Conservation (phyloP, 2,329 filamentous ascomycete species). For the Lachnellula hyalina region DNA sequence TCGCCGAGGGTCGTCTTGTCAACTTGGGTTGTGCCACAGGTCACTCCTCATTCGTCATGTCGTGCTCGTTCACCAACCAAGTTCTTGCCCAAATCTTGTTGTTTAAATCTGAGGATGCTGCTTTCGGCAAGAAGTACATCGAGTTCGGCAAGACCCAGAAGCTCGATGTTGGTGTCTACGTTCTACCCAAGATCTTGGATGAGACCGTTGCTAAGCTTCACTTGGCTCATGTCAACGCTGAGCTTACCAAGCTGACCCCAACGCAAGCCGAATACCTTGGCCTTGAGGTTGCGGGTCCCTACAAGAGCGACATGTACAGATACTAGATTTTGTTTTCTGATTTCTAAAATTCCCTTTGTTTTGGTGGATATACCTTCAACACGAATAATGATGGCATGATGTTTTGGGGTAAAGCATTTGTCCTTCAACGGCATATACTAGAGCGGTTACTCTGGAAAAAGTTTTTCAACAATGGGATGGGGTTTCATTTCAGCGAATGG, state of each 20-base stretch:
- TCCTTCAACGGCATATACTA: slow-evolving; percentile 57
- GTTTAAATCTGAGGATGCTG: slow-evolving; percentile 85
- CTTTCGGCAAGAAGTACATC: slow-evolving; percentile 87
- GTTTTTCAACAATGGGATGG: slow-evolving; percentile 32
- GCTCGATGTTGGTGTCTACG: slow-evolving; percentile 89
- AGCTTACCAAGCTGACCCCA: slow-evolving; percentile 78
- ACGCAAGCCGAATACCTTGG: slow-evolving; percentile 95
- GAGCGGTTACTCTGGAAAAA: slow-evolving; percentile 25
- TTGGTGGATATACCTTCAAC: slow-evolving; percentile 30
- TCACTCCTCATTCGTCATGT: slow-evolving; percentile 99
- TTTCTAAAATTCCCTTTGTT: neutral
- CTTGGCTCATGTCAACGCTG: slow-evolving; percentile 86
- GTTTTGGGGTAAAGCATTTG: slow-evolving; percentile 47
- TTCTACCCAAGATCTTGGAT: slow-evolving; percentile 96
- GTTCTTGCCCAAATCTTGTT: slow-evolving; percentile 98
- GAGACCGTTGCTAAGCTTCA: slow-evolving; percentile 97
- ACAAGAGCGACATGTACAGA: slow-evolving; percentile 78
- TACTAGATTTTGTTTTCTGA: slow-evolving; percentile 28
- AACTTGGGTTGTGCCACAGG: slow-evolving; percentile 99
- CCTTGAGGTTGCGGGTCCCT: slow-evolving; percentile 80
- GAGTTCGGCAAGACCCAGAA: slow-evolving; percentile 92
- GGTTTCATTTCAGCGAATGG: slow-evolving; percentile 29
- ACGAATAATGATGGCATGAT: slow-evolving; percentile 54
- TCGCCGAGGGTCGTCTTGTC: slow-evolving; percentile 97
- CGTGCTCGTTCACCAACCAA: slow-evolving; percentile 99